Percentiles rank a stretch among this genome's conserved stretches.
Evolutionary conservation across 1,139 yeast genomes (phyloP).

Genomic region (Kluyveromyces sp.): DNA sequence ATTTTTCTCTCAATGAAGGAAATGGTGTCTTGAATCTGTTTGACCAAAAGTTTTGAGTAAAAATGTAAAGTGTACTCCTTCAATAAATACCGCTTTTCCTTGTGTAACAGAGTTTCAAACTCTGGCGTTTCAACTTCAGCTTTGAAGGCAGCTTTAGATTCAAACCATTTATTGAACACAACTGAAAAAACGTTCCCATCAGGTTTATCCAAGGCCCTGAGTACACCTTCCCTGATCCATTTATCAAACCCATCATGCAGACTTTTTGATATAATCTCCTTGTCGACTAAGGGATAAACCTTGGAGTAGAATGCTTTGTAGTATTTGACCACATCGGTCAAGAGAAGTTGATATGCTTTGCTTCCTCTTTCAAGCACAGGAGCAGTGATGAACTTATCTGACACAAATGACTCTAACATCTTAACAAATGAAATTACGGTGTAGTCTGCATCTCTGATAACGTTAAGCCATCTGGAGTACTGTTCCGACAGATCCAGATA

Average conservation of each 20-base stretch:
- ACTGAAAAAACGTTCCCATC: conserved; percentile 47
- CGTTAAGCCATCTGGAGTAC: conserved; percentile 46
- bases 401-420: conserved; percentile 39
- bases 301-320: conserved; percentile 41
- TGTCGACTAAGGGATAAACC: conserved; percentile 46
- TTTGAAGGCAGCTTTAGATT: conserved; percentile 57
- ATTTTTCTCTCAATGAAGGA: conserved; percentile 58
- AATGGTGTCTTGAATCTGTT: conserved; percentile 39
- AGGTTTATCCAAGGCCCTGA: conserved; percentile 12
- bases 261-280: conserved; percentile 32
- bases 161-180: conserved; percentile 58
- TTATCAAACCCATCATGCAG: conserved; percentile 34
- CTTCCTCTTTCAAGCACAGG: conserved; percentile 30
- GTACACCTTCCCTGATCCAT: conserved; percentile 20
- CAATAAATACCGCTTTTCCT: conserved; percentile 12
- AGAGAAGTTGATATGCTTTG: conserved; percentile 38
- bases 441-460: conserved; percentile 32
- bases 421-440: conserved; percentile 48
- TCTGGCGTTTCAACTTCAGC: conserved; percentile 73
- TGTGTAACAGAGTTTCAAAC: conserved; percentile 49
- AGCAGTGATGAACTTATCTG: conserved; percentile 23
- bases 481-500: conserved; percentile 49
- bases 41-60: conserved; percentile 14
- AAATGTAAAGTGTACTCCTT: conserved; percentile 25
- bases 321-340: conserved; percentile 41